Base-by-base conservation (phyloP, 805 yeast species). In the Saccharomycopsis guyanensis region DNA sequence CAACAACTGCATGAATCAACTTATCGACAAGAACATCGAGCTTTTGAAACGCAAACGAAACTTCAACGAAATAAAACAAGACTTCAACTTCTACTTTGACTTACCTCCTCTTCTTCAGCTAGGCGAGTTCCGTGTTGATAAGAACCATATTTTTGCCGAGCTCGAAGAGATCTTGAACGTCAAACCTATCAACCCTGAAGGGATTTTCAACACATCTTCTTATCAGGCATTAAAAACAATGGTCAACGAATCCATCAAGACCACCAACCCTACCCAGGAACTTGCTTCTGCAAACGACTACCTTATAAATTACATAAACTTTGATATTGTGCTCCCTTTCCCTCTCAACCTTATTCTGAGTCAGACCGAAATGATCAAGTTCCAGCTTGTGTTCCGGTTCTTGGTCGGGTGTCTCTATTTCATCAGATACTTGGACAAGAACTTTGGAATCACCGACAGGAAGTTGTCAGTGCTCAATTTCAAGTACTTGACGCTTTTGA, bases 281-380 rank as follows among this genome's bases (percentile, higher is more conserved):
- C 46, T 37, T 37, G 46, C 31, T 36, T 38, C 55, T 51, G 64
- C 55, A 44, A 73, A 63, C 50, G 62, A 67, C 24, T 69, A 68
- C 39, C 57, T 76, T 1, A 66, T 82, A 1, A 68, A 78, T 40
- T 72, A 73, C 42, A 59, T 82, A 8, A 75, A 74, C 48, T 62
- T 82, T 38, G 78, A 80, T 36, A 50, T 81, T 5, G 62, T 71
- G n/a, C 61, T 89, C 19, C 96, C 97, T 2, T 93, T 86, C 59
- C 99, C 99, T 0, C 63, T 87, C 41, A 87, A 87, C 56, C 68
- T 91, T 22, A 69, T 93, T 1, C 65, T 87, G 1, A 78, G 84
- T 15, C 75, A 80, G 45, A 82, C 87, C 13, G 77, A 81, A 22
- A 66, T 86, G 15, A 72, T 79, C 41, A 86, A 93, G 52, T 87